Percentiles rank a stretch among this genome's conserved stretches.
Conservation (phyloP, 768 basidiomycete species). For the Mycena leptocephala region DNA sequence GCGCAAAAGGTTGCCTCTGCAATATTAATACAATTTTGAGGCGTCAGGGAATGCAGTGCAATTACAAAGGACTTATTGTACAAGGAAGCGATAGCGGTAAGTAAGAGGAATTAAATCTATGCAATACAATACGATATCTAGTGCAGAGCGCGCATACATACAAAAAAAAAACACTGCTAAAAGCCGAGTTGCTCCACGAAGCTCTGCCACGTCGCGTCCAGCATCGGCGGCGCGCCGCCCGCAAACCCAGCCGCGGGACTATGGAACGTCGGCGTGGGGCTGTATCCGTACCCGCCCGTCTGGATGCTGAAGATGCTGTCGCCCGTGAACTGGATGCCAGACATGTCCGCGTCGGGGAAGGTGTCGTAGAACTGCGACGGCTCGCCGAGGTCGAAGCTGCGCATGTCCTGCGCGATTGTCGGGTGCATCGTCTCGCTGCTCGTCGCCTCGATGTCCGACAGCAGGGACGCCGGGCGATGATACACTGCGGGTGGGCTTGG, state of each 20-base stretch:
- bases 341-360: slow-evolving; percentile 47
- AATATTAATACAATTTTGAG: too few species aligned
- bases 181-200: slow-evolving; percentile 81
- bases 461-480: neutral
- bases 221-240: slow-evolving; percentile 49
- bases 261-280: neutral
- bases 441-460: slow-evolving; percentile 13
- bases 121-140: neutral
- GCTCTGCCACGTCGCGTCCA: slow-evolving; percentile 78
- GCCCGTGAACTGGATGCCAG: slow-evolving; percentile 46
- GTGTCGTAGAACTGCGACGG: slow-evolving; percentile 41
- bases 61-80: too few species aligned
- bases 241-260: slow-evolving; percentile 12
- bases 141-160: too few species aligned
- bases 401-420: slow-evolving; percentile 70
- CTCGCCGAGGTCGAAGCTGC: slow-evolving; percentile 50
- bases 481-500: neutral
- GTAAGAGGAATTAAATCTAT: slow-evolving; percentile 6
- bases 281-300: slow-evolving; percentile 30
- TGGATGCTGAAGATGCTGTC: slow-evolving; percentile 18
- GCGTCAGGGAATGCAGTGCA: too few species aligned
- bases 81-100: neutral
- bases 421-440: slow-evolving; percentile 58
- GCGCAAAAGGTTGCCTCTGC: too few species aligned
- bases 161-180: slow-evolving; percentile 30